These are phyloP conservation scores for Neurospora sp. DNA, from an alignment of 495 filamentous ascomycete species.

Conservation along the genomic window DNA sequence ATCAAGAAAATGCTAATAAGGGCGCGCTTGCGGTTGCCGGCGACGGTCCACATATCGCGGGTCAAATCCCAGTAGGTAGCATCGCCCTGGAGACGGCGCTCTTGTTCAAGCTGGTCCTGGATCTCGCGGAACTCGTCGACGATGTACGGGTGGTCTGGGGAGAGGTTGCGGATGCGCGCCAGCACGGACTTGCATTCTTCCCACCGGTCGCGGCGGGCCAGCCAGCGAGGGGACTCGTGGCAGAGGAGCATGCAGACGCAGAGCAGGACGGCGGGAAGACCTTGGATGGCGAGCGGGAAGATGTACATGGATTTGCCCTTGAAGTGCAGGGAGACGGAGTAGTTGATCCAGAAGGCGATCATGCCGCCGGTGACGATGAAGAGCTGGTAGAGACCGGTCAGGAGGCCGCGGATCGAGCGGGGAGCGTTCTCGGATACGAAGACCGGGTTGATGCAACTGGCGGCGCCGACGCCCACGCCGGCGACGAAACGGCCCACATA, in stretches of 20 bases:
- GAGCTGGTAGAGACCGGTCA: conserved; percentile 49
- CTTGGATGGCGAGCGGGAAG: conserved; percentile 59
- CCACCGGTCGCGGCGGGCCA: conserved; percentile 60
- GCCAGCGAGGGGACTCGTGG: conserved; percentile 63
- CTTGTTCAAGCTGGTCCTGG: conserved; percentile 56
- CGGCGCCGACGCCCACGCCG: conserved; percentile 50
- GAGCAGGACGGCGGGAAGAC: conserved; percentile 50
- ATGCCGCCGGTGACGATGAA: conserved; percentile 50
- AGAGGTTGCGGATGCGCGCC: conserved; percentile 43
- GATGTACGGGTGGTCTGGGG: conserved; percentile 51
- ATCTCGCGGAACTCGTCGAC: conserved; percentile 59
- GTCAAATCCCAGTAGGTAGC: conserved; percentile 53
- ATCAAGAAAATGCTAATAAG: conserved; percentile 32
- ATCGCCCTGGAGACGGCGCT: conserved; percentile 52
- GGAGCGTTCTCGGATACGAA: conserved; percentile 47
- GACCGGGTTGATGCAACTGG: conserved; percentile 49
- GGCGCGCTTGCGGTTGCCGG: conserved; percentile 43
- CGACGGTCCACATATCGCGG: conserved; percentile 62
- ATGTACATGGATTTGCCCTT: conserved; percentile 39
- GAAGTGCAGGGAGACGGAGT: conserved; percentile 37
- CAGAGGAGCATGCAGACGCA: conserved; percentile 44
- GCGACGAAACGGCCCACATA: conserved; percentile 52
- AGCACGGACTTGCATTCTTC: conserved; percentile 52
- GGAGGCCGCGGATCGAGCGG: conserved; percentile 42
- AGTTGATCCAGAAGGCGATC: conserved; percentile 49